A percentile compares a stretch with the other conserved stretches of the same genome.
Conservation (phyloP, 352 stramenopile species). For the Phytophthora palmivora region DNA sequence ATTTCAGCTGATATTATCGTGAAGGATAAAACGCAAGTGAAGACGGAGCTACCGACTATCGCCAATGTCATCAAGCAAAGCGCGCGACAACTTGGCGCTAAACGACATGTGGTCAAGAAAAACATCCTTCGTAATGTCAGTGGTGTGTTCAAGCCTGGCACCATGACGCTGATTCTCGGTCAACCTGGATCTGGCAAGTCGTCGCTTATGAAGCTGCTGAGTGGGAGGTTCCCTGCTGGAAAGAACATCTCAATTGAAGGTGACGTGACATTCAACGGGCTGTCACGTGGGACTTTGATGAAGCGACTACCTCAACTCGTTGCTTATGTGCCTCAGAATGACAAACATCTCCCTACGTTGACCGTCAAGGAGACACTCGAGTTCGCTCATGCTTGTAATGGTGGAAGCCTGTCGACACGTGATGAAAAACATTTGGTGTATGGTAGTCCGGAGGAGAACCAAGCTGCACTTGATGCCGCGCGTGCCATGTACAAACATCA, state of each 20-base stretch:
- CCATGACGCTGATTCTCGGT: constrained; percentile 29
- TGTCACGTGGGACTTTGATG: constrained; percentile 1
- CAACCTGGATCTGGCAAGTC: constrained; percentile 33
- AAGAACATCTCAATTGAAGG: constrained; percentile 28
- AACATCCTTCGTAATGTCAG: constrained; percentile 42
- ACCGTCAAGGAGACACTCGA: constrained; percentile 59
- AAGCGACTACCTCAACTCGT: constrained; percentile 33
- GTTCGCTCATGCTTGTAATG: constrained; percentile 48
- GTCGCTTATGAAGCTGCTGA: constrained; percentile 39
- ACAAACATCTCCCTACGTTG: constrained; percentile 66
- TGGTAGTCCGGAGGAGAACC: constrained; percentile 34
- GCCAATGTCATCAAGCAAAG: constrained; percentile 34
- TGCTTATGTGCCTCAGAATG: constrained; percentile 49
- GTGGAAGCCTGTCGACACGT: constrained; percentile 14
- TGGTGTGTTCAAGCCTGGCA: constrained; percentile 30
- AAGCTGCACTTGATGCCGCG: constrained; percentile 16
- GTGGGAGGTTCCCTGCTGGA: constrained; percentile 27
- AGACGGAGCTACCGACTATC: constrained; percentile 48
- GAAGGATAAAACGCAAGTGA: constrained; percentile 17
- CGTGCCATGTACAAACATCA: constrained; percentile 30
- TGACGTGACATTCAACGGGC: constrained; percentile 38
- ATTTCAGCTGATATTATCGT: constrained; percentile 36
- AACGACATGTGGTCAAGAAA: constrained; percentile 34
- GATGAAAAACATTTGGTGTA: constrained; percentile 34
- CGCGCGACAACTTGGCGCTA: constrained; percentile 15